A percentile compares a stretch with the other conserved stretches of the same genome.
Conservation (phyloP, 2,329 filamentous ascomycete species). For the Colletotrichum chlorophyti region DNA sequence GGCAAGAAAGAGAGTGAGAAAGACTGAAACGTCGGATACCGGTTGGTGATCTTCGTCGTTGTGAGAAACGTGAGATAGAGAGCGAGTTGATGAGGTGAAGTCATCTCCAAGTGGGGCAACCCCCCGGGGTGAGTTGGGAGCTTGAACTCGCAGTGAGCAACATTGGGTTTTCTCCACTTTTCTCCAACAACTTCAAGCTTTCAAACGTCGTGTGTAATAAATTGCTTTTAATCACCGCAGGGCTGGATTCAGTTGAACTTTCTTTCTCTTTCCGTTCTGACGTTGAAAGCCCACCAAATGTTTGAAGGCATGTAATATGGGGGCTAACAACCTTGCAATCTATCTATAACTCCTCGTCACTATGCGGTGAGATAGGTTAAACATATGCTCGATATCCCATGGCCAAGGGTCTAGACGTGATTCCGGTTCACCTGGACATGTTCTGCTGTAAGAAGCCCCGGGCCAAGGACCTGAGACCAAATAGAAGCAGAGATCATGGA, state of each 20-base stretch:
- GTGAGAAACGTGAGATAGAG: background rate
- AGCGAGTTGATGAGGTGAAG: constrained; percentile 7
- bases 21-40: no score
- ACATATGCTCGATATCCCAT: no score
- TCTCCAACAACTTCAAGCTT: constrained; percentile 17
- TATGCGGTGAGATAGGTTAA: background rate
- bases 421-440: no score
- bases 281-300: constrained; percentile 2
- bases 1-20: no score
- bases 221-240: constrained; percentile 12
- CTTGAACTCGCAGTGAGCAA: constrained; percentile 2
- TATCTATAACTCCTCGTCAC: background rate
- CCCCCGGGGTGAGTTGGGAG: background rate
- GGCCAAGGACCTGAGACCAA: no score
- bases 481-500: no score
- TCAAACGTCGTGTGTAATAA: constrained; percentile 18
- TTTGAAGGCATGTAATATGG: constrained; percentile 19
- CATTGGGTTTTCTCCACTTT: constrained; percentile 15
- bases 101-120: constrained; percentile 19
- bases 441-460: no score
- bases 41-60: background rate
- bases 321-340: constrained; percentile 17
- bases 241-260: background rate
- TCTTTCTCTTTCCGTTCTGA: background rate
- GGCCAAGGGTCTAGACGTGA: no score